phyloP scores from a whole-genome alignment of 345 rosid species.

The Gynandropsis gynandra region DNA sequence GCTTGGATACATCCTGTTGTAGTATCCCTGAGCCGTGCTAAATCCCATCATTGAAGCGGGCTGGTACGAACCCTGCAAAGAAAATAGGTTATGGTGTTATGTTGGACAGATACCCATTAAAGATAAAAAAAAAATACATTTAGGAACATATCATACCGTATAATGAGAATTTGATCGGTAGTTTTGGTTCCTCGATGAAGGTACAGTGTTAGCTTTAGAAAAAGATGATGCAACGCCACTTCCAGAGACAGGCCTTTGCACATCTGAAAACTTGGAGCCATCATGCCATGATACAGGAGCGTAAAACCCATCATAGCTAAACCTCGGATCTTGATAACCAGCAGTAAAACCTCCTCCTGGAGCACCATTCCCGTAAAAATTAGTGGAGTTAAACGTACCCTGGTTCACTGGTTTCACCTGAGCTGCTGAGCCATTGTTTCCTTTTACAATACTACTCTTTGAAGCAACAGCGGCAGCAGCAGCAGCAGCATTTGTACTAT shows the following conservation, averaged over 20 bases:
- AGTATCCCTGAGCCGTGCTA: constrained; percentile 39
- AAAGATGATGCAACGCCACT: constrained; percentile 26
- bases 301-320: constrained; percentile 40
- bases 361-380: constrained; percentile 42
- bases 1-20: constrained; percentile 50
- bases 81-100: background rate
- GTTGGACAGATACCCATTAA: no score
- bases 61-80: constrained; percentile 44
- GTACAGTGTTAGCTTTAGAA: constrained; percentile 38
- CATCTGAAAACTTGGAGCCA: constrained; percentile 35
- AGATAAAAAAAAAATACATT: background rate
- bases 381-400: constrained; percentile 33
- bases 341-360: constrained; percentile 35
- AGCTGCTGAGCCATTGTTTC: constrained; percentile 35
- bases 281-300: constrained; percentile 45
- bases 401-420: constrained; percentile 43
- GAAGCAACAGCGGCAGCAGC: constrained; percentile 29
- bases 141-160: constrained; percentile 34
- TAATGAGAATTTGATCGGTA: constrained; percentile 41
- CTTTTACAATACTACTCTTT: constrained; percentile 31
- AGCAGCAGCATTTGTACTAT: constrained; percentile 33
- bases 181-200: constrained; percentile 45
- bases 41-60: constrained; percentile 39
- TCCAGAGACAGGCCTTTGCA: constrained; percentile 33
- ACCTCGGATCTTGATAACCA: constrained; percentile 50